Conservation (phyloP, 495 filamentous ascomycete genomes). For the Cairneyella variabilis region DNA sequence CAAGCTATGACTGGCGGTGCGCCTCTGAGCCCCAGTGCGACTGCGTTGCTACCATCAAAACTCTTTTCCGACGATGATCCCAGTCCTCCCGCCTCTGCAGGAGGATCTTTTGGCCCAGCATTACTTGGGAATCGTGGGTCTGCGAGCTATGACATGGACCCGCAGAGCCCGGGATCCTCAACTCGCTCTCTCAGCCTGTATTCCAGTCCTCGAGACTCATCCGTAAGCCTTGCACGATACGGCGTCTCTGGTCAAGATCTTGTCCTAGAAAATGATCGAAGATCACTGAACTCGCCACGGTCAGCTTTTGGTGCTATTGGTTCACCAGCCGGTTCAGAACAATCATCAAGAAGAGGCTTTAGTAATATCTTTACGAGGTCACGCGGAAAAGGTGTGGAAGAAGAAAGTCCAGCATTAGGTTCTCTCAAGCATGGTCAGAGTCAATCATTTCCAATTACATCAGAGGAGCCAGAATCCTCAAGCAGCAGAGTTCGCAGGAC, state of each 20-base stretch:
- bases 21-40: constrained; percentile 78
- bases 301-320: constrained; percentile 29
- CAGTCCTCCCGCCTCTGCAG: constrained; percentile 35
- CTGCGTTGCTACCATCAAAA: constrained; percentile 72
- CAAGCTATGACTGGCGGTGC: constrained; percentile 52
- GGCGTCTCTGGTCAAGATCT: constrained; percentile 30
- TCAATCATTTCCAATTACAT: constrained; percentile 68
- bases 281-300: constrained; percentile 29
- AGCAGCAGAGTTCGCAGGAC: constrained; percentile 40
- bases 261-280: constrained; percentile 29
- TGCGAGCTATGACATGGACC: constrained; percentile 44
- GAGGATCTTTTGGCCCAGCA: constrained; percentile 36
- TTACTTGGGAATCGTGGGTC: constrained; percentile 34
- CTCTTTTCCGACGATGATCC: constrained; percentile 75
- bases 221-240: constrained; percentile 48
- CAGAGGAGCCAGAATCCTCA: constrained; percentile 41
- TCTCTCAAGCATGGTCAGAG: constrained; percentile 73
- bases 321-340: constrained; percentile 12
- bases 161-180: constrained; percentile 70
- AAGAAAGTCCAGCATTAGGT: constrained; percentile 66
- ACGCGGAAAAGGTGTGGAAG: constrained; percentile 60
- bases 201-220: constrained; percentile 62
- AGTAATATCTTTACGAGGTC: constrained; percentile 61
- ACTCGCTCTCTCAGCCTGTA: constrained; percentile 59
- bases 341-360: constrained; percentile 27